Evolutionary conservation across 257 asterid genomes (phyloP), one percentile per base, ranked within the genome.

Genomic region (Linaria vulgaris): DNA sequence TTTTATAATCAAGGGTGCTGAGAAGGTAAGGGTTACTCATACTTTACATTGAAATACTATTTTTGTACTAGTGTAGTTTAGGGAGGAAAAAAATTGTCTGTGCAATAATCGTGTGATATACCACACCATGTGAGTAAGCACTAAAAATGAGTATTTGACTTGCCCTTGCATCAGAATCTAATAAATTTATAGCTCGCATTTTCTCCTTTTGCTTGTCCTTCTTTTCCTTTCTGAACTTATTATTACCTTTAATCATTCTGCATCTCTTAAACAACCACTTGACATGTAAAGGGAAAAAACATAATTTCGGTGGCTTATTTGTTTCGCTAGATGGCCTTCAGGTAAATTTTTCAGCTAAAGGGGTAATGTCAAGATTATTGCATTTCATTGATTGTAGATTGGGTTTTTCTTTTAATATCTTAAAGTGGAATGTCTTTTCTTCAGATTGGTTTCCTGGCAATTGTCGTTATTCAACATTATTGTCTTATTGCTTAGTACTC

Each of bases 1-100:
- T 70, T 92, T 92, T 56, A 72, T 92, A 14, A 78, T 92, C 73
- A 92, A 92, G 82, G 99, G 99, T 49, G 97, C 99, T 22, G 97
- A 89, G 77, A 92, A 92, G 97, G 99, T 92, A 58, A 69, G 74
- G 46, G 38, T 67, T 61, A 51, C 37, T 41, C 54, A 45, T 14
- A n/a, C 51, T 41, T 49, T 52, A 67, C 62, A 10, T 21, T 57
- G 5, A 2, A 16, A 48, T 19, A 41, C 27, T 54, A 12, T 41
- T n/a, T n/a, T 72, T 63, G 69, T 25, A 51, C 41, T 49, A 20
- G 23, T 11, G 53, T 44, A 50, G 13, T 37, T 39, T 19, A 21
- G 41, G 27, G 51, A 46, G 23, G n/a, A n/a, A n/a, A 50, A 17
- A 25, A 31, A 41, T 39, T 14, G 27, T 41, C 56, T 8, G 30